phyloP scores from a whole-genome alignment of 257 asterid species.

The Fraxinus pennsylvanica region DNA sequence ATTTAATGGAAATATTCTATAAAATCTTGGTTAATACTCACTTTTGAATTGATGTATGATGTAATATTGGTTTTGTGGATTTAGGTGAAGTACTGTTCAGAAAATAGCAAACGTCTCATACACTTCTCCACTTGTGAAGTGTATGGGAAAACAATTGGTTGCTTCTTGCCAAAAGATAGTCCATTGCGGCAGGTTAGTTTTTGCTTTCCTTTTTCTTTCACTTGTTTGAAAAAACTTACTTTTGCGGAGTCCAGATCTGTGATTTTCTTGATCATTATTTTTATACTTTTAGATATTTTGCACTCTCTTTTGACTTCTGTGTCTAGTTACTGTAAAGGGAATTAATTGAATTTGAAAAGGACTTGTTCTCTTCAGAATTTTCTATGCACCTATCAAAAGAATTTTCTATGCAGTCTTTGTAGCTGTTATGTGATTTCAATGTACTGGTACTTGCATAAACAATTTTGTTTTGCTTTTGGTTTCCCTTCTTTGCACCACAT shows the following conservation, averaged over 20 bases:
- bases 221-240: background rate
- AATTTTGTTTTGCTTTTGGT: background rate
- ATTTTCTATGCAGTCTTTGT: background rate
- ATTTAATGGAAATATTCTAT: constrained; percentile 1
- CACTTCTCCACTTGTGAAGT: constrained; percentile 59
- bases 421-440: background rate
- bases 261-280: background rate
- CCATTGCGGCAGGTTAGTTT: constrained; percentile 59
- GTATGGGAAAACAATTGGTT: constrained; percentile 58
- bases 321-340: background rate
- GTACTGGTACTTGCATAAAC: too few relatives aligned
- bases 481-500: background rate
- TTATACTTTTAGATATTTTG: background rate
- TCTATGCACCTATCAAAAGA: background rate
- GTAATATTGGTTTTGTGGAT: constrained; percentile 29
- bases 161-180: constrained; percentile 51
- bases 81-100: constrained; percentile 70
- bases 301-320: background rate
- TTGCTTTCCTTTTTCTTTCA: constrained; percentile 14
- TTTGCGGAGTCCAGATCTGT: background rate
- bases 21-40: background rate
- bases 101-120: constrained; percentile 52
- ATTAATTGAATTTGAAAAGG: background rate
- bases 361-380: background rate
- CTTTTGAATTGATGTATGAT: constrained; percentile 8